Conservation (phyloP, 257 asterid species). For the Linaria vulgaris region DNA sequence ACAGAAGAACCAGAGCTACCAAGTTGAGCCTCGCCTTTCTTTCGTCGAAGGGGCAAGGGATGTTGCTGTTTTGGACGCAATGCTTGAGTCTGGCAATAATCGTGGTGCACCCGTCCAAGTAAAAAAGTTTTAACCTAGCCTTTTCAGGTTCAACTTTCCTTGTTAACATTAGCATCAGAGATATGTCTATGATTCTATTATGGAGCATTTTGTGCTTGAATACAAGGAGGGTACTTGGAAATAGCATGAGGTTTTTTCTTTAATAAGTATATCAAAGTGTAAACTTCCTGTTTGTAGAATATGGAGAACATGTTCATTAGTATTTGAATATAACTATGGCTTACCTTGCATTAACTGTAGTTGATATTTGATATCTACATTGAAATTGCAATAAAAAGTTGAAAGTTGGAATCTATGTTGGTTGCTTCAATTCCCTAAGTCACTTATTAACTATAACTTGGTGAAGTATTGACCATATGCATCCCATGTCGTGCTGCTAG, state of each 20-base stretch:
- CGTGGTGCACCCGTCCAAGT: constrained; percentile 58
- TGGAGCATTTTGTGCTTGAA: constrained; percentile 10
- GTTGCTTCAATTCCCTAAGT: no score
- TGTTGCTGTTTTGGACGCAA: constrained; percentile 61
- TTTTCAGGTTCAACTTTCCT: constrained; percentile 17
- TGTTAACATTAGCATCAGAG: constrained; percentile 11
- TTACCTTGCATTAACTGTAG: not conserved
- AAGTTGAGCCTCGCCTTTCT: constrained; percentile 48
- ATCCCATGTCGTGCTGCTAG: no score
- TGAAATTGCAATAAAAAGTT: not conserved
- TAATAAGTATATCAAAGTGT: not conserved
- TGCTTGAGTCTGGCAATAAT: constrained; percentile 66
- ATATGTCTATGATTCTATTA: not conserved
- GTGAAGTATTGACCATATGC: no score
- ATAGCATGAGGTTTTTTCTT: not conserved
- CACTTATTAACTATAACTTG: no score
- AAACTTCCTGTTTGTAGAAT: not conserved
- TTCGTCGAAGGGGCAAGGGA: constrained; percentile 62
- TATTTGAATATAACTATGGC: not conserved
- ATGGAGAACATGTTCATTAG: constrained; percentile 4
- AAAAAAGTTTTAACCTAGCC: constrained; percentile 34
- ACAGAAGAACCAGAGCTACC: constrained; percentile 42
- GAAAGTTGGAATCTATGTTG: not conserved
- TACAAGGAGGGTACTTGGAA: not conserved
- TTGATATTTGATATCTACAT: not conserved